Evolutionary conservation across 306 rosid species (phyloP), one percentile per base, ranked within the genome.

Genomic region (Trichosanthes cucumerina): DNA sequence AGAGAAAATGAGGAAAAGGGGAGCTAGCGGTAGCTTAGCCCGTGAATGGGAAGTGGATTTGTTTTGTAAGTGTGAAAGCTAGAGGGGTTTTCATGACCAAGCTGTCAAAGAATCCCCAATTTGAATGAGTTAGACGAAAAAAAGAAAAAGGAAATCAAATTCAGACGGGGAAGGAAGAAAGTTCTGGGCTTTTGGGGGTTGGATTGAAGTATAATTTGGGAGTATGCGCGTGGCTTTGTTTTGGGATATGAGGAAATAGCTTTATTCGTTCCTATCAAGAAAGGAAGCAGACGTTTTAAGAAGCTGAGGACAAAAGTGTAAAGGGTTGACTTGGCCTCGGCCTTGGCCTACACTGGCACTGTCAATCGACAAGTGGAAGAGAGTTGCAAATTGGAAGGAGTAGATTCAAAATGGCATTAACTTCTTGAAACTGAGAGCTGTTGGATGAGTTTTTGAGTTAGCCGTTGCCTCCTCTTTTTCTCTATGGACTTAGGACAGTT

Each of bases 71-170:
- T 82, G 87, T 92, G 98, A 94, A 92, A 86, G 88, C 76, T 65
- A 56, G 4, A 60, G 62, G 44, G 49, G 80, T 80, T 86, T 83
- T 85, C 77, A 77, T 84, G 76, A 80, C 76, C 76, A 69, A 83
- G 89, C 95, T 86, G 98, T 80, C 92, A 89, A 13, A 49, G 79
- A 86, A 71, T 66, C 47, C 43, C 34, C 79, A 80, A n/a, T 78
- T 75, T 75, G 72, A 62, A 76, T 11, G 73, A 47, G 8, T 65
- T 4, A 13, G 21, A 44, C 18, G 9, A 9, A 2, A 63, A 24
- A 56, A 7, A n/a, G n/a, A 26, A 52, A n/a, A 66, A 68, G 16
- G 34, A 19, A 26, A 16, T 39, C 33, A 58, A 39, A 69, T 60
- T 7, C 34, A 69, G 44, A 76, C 16, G 76, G 38, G 13, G 47